Evolutionary conservation across 192 early-diverging fungal genomes (phyloP), one percentile per base, ranked within the genome.

Genomic region (Cetraspora pellucida): DNA sequence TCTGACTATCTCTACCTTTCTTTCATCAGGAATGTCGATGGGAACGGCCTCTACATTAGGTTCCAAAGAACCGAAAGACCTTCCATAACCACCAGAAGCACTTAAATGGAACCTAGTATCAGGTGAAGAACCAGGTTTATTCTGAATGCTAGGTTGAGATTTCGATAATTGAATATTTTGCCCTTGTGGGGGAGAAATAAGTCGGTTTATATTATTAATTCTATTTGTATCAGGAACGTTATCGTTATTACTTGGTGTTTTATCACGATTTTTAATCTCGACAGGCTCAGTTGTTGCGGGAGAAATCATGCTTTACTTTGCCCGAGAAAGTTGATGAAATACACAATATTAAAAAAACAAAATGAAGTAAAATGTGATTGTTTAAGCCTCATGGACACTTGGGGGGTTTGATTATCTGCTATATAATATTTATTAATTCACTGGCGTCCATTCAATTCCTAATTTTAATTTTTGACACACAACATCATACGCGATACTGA

Each of bases 1-100:
- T 74, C 87, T 89, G 7, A 93, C 85, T 50, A 91, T 88, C 78
- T 90, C 87, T 10, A 91, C 91, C 23, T 84, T 84, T 58, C 85
- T 84, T 52, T 86, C 85, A 2, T 85, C 83, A 46, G 87, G 85
- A 46, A 88, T 83, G 61, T 88, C 82, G 47, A 84, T 75, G 21
- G 19, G 9, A 17, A 19, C 6, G 59, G 30, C 3, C 31, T 74
- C 72, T 58, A 28, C 9, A 59, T 8, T 21, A 8, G 7, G 72
- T 43, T 74, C 55, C 31, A 44, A 45, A 25, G 72, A 55, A n/a
- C 72, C 72, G 28, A 44, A 60, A 21, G 72, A 70, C 28, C 37
- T 70, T 47, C 68, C 68, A 0, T 13, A 44, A 43, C 43, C 43
- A 10, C 63, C 50, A 54, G 50, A 54, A 13, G 16, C 19, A 13